Percentiles rank a stretch among this genome's conserved stretches.
phyloP scores from a whole-genome alignment of 305 asterid species.

The Fraxinus greggii region DNA sequence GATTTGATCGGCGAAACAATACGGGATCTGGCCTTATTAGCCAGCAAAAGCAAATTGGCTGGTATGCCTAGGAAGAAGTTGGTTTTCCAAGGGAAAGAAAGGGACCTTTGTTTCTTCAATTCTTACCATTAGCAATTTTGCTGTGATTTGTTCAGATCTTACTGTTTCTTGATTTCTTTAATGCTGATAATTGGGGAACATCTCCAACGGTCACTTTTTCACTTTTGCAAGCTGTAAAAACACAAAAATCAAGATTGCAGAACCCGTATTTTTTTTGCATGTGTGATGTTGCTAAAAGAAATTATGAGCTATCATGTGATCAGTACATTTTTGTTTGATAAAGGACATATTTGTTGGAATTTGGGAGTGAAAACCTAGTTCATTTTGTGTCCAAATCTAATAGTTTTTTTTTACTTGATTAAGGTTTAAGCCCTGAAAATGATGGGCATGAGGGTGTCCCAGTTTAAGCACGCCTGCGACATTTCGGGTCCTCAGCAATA shows the following conservation, averaged over 20 bases:
- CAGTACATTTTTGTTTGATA: constrained; percentile 22
- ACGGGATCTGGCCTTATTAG: constrained; percentile 57
- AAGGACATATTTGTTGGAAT: constrained; percentile 3
- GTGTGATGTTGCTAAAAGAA: constrained; percentile 42
- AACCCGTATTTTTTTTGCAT: constrained; percentile 36
- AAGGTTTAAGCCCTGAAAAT: constrained; percentile 16
- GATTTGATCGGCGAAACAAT: constrained; percentile 72
- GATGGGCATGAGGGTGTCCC: constrained; percentile 21
- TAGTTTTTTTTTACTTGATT: not conserved
- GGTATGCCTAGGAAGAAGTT: constrained; percentile 65
- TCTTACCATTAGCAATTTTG: not conserved
- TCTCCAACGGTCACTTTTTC: constrained; percentile 39
- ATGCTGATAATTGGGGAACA: constrained; percentile 31
- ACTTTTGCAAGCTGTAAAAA: constrained; percentile 47
- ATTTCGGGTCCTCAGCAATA: not conserved
- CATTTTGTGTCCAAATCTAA: not conserved
- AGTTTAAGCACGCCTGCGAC: constrained; percentile 8
- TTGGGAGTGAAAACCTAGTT: not conserved
- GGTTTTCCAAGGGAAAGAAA: constrained; percentile 42
- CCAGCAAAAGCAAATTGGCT: constrained; percentile 32
- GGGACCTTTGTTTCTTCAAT: not conserved
- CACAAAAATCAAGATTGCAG: constrained; percentile 23
- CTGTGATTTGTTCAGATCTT: constrained; percentile 11
- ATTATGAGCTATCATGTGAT: constrained; percentile 43
- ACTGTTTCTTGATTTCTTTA: constrained; percentile 16